Percentiles rank a stretch among this genome's conserved stretches.
phyloP scores from a whole-genome alignment of 805 yeast species.

The Vanderwaltozyma verrucispora region DNA sequence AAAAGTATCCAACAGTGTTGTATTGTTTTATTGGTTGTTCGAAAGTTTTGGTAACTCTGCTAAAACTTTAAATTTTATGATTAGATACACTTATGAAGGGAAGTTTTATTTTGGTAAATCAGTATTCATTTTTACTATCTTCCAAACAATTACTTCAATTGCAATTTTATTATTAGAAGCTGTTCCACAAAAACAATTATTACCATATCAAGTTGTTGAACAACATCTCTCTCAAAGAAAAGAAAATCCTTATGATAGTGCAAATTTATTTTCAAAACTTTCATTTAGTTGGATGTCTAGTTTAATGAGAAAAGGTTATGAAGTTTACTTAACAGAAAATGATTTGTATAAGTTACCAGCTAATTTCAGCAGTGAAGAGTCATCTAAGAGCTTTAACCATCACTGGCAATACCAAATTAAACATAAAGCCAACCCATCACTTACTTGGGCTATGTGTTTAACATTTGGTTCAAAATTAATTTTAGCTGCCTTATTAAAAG shows the following conservation, averaged over 20 bases:
- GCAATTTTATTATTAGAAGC: conserved; percentile 29
- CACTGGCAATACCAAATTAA: conserved; percentile 54
- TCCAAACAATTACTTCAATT: conserved; percentile 26
- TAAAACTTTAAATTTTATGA: conserved; percentile 32
- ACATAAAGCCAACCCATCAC: conserved; percentile 36
- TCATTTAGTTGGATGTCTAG: conserved; percentile 90
- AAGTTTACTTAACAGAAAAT: conserved; percentile 37
- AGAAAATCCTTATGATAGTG: conserved; percentile 31
- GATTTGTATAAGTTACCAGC: conserved; percentile 78
- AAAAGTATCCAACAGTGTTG: conserved; percentile 52
- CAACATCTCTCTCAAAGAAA: conserved; percentile 23
- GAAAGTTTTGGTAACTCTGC: conserved; percentile 38
- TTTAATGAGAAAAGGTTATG: conserved; percentile 69
- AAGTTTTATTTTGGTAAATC: conserved; percentile 19
- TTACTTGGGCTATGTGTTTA: conserved; percentile 48
- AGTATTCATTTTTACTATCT: conserved; percentile 24
- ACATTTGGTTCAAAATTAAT: conserved; percentile 69
- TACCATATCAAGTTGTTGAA: conserved; percentile 34
- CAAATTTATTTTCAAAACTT: conserved; percentile 61
- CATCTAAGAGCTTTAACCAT: conserved; percentile 39
- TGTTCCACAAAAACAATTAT: conserved; percentile 31
- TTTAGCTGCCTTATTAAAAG: conserved; percentile 63
- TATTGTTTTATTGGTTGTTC: conserved; percentile 70
- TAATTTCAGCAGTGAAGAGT: conserved; percentile 44
- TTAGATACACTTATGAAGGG: conserved; percentile 27